Evolutionary conservation across 331 rosid genomes (phyloP).

Genomic region (Phaseolus coccineus): DNA sequence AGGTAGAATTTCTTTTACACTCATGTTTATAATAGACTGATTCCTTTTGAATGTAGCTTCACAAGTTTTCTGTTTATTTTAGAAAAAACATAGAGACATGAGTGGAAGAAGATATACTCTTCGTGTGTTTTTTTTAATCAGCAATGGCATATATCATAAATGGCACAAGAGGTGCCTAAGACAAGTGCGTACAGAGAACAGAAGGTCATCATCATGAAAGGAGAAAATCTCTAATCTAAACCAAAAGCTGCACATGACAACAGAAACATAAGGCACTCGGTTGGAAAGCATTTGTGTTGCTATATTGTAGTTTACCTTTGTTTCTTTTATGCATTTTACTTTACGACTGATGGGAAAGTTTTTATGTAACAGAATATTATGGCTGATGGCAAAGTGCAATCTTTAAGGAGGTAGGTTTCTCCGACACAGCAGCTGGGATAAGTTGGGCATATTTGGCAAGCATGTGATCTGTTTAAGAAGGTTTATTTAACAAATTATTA

Average conservation of each 20-base stretch:
- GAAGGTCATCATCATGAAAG: too few species aligned
- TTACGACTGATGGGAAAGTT: not conserved
- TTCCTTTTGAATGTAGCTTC: constrained; percentile 15
- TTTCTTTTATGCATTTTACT: too few species aligned
- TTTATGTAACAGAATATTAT: not conserved
- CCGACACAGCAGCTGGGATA: not conserved
- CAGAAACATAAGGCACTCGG: too few species aligned
- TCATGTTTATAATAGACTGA: constrained; percentile 8
- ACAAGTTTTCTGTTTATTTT: constrained; percentile 26
- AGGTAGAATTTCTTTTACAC: constrained; percentile 16
- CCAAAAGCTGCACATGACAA: too few species aligned
- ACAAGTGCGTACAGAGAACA: too few species aligned
- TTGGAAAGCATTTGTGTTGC: too few species aligned
- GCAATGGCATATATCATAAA: too few species aligned
- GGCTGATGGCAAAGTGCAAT: not conserved
- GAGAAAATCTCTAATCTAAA: too few species aligned
- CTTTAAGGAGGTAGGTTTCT: constrained; percentile 11
- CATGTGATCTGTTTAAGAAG: not conserved
- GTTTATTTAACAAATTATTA: not conserved
- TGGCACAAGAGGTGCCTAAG: too few species aligned
- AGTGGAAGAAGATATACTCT: too few species aligned
- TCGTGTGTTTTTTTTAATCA: too few species aligned
- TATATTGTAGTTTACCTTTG: too few species aligned
- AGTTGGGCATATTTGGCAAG: constrained; percentile 6
- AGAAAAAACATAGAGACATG: not conserved